Evolutionary conservation across 768 basidiomycete genomes (phyloP).

Genomic region (Serendipita sp.): DNA sequence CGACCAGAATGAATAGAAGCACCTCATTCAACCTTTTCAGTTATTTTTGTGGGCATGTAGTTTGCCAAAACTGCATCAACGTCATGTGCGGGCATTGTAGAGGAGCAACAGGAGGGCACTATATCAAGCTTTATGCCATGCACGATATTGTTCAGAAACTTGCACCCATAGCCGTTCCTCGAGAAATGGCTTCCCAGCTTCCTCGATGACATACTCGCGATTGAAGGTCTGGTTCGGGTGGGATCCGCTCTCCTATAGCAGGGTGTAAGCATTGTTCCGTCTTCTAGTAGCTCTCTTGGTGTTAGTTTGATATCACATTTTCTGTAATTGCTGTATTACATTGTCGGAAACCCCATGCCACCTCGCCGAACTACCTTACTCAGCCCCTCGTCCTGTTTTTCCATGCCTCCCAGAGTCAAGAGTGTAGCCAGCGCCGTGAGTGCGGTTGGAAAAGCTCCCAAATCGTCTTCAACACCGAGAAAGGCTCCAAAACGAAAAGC

Average conservation of each 20-base stretch:
- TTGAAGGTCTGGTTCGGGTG: background rate
- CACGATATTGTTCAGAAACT: background rate
- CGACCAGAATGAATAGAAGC: background rate
- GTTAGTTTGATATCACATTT: too few species aligned
- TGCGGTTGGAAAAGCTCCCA: background rate
- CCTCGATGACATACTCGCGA: background rate
- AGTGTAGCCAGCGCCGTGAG: background rate
- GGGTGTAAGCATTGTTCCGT: background rate
- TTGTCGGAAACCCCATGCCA: too few species aligned
- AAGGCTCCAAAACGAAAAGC: background rate
- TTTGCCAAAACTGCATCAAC: background rate
- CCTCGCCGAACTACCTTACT: background rate
- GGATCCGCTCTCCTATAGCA: background rate
- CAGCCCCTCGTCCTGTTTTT: background rate
- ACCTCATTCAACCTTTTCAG: background rate
- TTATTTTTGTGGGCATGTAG: background rate
- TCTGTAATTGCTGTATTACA: background rate
- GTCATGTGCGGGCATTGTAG: background rate
- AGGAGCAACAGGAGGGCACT: background rate
- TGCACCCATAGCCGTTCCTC: background rate
- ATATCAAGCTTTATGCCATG: background rate
- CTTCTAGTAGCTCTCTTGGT: too few species aligned
- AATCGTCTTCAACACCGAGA: background rate
- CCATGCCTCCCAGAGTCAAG: background rate
- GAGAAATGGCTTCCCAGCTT: background rate